Percentiles rank a stretch among this genome's conserved stretches.
Conservation (phyloP, 2,329 filamentous ascomycete species). For the Exophiala aquamarina region DNA sequence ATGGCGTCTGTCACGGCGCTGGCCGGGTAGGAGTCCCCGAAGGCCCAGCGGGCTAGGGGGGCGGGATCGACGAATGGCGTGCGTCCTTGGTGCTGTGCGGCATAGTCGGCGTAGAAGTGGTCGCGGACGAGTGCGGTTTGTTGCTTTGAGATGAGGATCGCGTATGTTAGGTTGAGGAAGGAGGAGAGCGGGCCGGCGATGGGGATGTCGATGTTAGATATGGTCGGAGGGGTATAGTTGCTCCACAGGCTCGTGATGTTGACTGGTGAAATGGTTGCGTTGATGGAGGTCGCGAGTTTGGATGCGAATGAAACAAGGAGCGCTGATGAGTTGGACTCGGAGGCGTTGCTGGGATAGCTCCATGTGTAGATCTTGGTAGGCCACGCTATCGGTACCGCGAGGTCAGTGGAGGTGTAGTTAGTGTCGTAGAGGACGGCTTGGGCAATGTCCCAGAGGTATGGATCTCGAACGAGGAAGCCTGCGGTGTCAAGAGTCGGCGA, state of each 20-base stretch:
- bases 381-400: neutral
- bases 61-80: constrained; percentile 33
- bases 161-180: constrained; percentile 26
- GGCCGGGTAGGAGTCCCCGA: constrained; percentile 17
- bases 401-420: neutral
- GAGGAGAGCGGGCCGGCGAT: neutral
- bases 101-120: constrained; percentile 31
- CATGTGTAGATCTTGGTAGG: constrained; percentile 7
- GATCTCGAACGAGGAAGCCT: constrained; percentile 41
- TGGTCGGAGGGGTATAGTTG: constrained; percentile 1
- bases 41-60: constrained; percentile 21
- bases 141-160: constrained; percentile 23
- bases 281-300: constrained; percentile 32
- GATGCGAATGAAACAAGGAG: constrained; percentile 24
- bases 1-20: constrained; percentile 27
- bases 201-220: too few species aligned
- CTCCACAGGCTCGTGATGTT: constrained; percentile 24
- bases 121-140: constrained; percentile 12
- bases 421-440: constrained; percentile 7
- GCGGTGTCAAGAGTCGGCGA: constrained; percentile 45
- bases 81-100: constrained; percentile 25
- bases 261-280: constrained; percentile 5
- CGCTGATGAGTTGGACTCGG: neutral
- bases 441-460: constrained; percentile 19
- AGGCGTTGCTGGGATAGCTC: constrained; percentile 4